A percentile compares a stretch with the other conserved stretches of the same genome.
phyloP scores from a whole-genome alignment of 345 rosid species.

The Dipteronia dyeriana region DNA sequence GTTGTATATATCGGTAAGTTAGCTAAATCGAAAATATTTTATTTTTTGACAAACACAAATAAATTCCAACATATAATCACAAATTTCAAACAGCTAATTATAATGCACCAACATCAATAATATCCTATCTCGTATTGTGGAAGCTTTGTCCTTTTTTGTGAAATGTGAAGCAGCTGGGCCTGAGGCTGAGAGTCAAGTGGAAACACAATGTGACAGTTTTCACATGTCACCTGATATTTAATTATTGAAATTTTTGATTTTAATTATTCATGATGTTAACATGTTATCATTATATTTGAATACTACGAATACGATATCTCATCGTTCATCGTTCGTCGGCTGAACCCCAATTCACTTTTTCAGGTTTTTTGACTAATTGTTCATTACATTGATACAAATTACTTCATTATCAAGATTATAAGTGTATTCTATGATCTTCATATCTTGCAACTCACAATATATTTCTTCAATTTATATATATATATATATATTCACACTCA shows the following conservation, averaged over 20 bases:
- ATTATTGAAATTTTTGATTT: background rate
- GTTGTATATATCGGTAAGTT: background rate
- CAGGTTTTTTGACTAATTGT: background rate
- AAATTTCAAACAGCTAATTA: background rate
- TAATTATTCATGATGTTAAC: background rate
- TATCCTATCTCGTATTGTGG: no score
- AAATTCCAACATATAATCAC: background rate
- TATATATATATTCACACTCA: no score
- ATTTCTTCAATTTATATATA: no score
- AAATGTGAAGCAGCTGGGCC: background rate
- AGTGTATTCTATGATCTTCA: no score
- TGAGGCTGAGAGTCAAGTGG: background rate
- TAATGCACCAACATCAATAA: no score
- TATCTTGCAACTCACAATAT: no score
- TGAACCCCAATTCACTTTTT: background rate
- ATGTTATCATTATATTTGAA: slow-evolving; percentile 4
- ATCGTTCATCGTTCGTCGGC: slow-evolving; percentile 3
- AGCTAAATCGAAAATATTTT: background rate
- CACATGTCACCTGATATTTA: background rate
- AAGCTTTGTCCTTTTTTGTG: background rate
- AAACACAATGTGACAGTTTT: background rate
- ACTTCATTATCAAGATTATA: background rate
- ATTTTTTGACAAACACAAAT: no score
- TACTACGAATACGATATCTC: background rate
- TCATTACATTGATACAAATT: background rate